A percentile compares a stretch with the other conserved stretches of the same genome.
These are phyloP conservation scores for Solanum bulbocastanum DNA, from an alignment of 257 asterid genomes.

Conservation along the genomic window DNA sequence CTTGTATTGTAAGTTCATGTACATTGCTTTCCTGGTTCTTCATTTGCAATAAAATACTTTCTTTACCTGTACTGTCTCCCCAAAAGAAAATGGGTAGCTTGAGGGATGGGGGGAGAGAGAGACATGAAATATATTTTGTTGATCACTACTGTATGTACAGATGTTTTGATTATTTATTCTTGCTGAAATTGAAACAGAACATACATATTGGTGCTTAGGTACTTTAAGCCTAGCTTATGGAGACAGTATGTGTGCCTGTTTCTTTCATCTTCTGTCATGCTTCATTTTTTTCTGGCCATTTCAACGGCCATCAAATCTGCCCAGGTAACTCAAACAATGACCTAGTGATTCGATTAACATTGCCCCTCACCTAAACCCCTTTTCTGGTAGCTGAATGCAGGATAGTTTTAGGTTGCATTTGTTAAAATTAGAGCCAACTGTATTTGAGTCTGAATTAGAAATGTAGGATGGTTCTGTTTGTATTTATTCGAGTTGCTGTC, in stretches of 20 bases:
- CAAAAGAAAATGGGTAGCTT: background rate
- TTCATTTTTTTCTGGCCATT: background rate
- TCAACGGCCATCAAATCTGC: slow-evolving; percentile 60
- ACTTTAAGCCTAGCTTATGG: background rate
- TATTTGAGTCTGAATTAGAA: background rate
- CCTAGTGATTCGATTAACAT: background rate
- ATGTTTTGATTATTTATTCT: background rate
- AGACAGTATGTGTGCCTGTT: background rate
- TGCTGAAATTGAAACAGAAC: background rate
- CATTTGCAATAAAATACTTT: background rate
- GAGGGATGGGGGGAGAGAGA: background rate
- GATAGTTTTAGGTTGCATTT: background rate
- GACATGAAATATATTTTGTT: background rate
- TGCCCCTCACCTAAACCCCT: background rate
- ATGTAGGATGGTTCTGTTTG: background rate
- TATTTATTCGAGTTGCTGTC: background rate
- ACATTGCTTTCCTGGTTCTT: background rate
- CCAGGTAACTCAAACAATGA: slow-evolving; percentile 26
- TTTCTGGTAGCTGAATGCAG: background rate
- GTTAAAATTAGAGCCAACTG: background rate
- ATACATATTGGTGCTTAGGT: background rate
- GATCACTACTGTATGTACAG: background rate
- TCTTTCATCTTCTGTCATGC: background rate
- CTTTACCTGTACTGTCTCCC: background rate
- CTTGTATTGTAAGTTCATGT: background rate